These are phyloP conservation scores for Pseudocercospora pini-densiflorae DNA, from an alignment of 2,329 filamentous ascomycete species.

Conservation along the genomic window DNA sequence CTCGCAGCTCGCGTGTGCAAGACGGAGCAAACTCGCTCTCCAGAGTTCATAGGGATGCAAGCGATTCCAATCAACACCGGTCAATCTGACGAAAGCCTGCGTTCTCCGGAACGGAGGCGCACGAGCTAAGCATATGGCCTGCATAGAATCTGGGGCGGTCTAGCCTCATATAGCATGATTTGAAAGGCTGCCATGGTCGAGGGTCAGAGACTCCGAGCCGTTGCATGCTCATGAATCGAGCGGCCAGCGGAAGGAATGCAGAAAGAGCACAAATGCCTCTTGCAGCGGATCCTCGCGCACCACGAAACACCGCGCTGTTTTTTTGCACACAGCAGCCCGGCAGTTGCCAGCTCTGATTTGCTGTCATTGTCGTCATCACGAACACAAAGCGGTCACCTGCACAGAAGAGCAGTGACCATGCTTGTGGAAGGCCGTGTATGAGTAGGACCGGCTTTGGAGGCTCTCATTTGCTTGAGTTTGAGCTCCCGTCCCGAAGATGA, in stretches of 20 bases:
- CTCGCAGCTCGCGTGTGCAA: slow-evolving; percentile 9
- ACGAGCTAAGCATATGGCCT: slow-evolving; percentile 15
- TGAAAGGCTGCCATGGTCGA: slow-evolving; percentile 1
- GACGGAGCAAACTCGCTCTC: not conserved
- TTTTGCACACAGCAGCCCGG: not conserved
- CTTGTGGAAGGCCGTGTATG: not conserved
- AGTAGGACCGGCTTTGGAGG: slow-evolving; percentile 1
- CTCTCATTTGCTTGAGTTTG: slow-evolving; percentile 25
- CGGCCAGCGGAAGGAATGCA: not conserved
- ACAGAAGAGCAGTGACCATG: not conserved
- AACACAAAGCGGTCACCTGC: not conserved
- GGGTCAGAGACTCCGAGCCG: slow-evolving; percentile 17
- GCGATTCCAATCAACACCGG: slow-evolving; percentile 15
- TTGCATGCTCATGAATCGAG: slow-evolving; percentile 4
- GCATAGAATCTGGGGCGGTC: slow-evolving; percentile 4
- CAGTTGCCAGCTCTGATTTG: not conserved
- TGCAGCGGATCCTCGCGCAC: not conserved
- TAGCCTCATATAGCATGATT: not conserved
- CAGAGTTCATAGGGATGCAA: slow-evolving; percentile 9
- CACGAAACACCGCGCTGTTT: not conserved
- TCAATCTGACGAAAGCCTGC: slow-evolving; percentile 21
- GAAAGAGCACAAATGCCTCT: slow-evolving; percentile 1
- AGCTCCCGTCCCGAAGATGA: slow-evolving; percentile 13
- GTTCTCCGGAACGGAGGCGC: slow-evolving; percentile 11
- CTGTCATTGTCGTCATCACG: not conserved